Evolutionary conservation across 208 protist genomes (phyloP), one percentile per base, ranked within the genome.

Genomic region (Sergeia podlipaevii): DNA sequence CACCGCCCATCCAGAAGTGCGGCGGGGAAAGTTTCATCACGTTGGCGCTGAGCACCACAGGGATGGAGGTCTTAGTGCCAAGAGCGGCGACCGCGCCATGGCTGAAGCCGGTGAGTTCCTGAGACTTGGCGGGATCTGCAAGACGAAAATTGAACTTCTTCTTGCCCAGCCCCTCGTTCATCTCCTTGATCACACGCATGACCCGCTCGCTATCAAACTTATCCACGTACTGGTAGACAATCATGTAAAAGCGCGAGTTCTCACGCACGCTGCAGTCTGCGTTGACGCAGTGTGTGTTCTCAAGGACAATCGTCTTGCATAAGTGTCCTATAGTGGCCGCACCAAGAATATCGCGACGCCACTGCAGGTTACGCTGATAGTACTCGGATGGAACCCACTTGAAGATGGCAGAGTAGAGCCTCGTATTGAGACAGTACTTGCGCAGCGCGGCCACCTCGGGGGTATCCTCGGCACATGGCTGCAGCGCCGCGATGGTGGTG

Each of bases 271-370:
- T 52, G 55, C 83, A 94, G 57, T 93, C 85, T 4, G 8, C 42
- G 20, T 76, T 33, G 4, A 66, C 69, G 65, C 87, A 97, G 59
- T 95, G 82, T 15, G 93, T 95, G 68, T 97, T 97, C 60, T 95
- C 87, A 48, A 97, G 59, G 6, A 97, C 47, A 44, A 97, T 93
- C 0, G 89, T 91, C 56, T 97, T 97, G 75, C 93, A 97, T 15
- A 97, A 54, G 45, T 95, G 77, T 5, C 80, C 69, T 48, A 92
- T 88, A 30, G 77, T 80, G 15, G 80, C 70, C 0, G 88, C 85
- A 3, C 52, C 41, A 27, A 97, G 74, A 20, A 78, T 63, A 43
- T 96, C 79, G 29, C 86, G 77, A 6, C 91, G 74, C 75, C 85
- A 90, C 58, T 89, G 77, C 28, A 97, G 70, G 23, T 66, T 75